Evolutionary conservation across 2,329 filamentous ascomycete genomes (phyloP).

Genomic region (Colletotrichum trifolii): DNA sequence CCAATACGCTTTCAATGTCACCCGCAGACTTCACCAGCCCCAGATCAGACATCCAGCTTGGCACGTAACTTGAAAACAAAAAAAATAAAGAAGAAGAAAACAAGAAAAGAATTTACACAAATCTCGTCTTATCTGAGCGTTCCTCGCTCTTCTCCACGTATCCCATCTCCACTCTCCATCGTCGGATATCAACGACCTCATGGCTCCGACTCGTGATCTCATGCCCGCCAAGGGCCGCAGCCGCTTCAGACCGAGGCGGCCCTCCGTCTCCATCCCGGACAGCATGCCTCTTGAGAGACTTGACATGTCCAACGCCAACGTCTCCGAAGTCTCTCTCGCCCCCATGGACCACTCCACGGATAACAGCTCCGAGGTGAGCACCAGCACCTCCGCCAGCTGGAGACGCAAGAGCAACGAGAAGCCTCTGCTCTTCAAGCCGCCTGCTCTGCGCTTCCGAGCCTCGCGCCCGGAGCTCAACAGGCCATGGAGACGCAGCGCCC

Average conservation of each 20-base stretch:
- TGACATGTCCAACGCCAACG: slow-evolving; percentile 35
- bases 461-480: slow-evolving; percentile 22
- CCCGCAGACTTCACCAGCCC: slow-evolving; percentile 32
- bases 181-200: slow-evolving; percentile 9
- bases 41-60: slow-evolving; percentile 37
- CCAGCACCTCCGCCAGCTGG: slow-evolving; percentile 26
- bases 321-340: slow-evolving; percentile 31
- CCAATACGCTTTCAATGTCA: slow-evolving; percentile 35
- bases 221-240: slow-evolving; percentile 26
- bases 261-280: slow-evolving; percentile 33
- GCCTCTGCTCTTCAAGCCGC: slow-evolving; percentile 35
- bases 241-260: slow-evolving; percentile 28
- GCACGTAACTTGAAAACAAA: slow-evolving; percentile 33
- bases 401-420: slow-evolving; percentile 19
- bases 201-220: slow-evolving; percentile 35
- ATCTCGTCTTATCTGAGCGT: slow-evolving; percentile 3
- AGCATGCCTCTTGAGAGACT: slow-evolving; percentile 29
- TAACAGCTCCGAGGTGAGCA: slow-evolving; percentile 30
- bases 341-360: slow-evolving; percentile 26
- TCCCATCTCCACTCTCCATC: slow-evolving; percentile 6
- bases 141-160: slow-evolving; percentile 2
- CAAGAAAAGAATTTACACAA: slow-evolving; percentile 2
- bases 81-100: too few relatives aligned
- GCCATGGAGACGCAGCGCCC: slow-evolving; percentile 31
- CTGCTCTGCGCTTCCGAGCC: slow-evolving; percentile 30